phyloP scores from a whole-genome alignment of 2,329 filamentous ascomycete species.

The Boeremia exigua region DNA sequence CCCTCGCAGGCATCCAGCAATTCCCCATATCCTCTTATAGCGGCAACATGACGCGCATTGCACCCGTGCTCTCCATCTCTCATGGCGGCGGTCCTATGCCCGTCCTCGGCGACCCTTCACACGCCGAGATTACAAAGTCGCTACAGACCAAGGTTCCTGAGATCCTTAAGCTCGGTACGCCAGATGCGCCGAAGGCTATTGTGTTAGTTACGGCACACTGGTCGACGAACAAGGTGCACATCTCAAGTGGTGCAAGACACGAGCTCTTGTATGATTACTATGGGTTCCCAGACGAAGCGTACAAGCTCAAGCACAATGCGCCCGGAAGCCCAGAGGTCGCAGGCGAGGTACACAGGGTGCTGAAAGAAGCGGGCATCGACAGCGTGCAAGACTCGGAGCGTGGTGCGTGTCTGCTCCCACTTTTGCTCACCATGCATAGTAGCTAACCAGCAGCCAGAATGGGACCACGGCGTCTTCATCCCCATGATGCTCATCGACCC shows the following conservation, averaged over 20 bases:
- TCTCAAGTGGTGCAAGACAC: conserved; percentile 58
- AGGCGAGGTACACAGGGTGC: conserved; percentile 53
- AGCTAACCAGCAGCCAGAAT: conserved; percentile 45
- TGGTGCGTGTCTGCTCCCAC: conserved; percentile 28
- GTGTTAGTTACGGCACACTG: conserved; percentile 66
- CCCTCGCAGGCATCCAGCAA: conserved; percentile 34
- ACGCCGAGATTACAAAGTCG: conserved; percentile 59
- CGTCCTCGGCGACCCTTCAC: conserved; percentile 61
- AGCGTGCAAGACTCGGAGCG: conserved; percentile 38
- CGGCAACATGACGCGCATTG: conserved; percentile 42
- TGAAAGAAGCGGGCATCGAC: conserved; percentile 56
- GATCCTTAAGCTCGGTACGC: conserved; percentile 61
- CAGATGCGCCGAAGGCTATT: conserved; percentile 59
- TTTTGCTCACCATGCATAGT: not conserved
- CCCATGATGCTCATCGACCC: conserved; percentile 63
- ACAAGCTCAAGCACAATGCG: conserved; percentile 63
- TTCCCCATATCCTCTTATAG: conserved; percentile 31
- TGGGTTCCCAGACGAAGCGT: conserved; percentile 64
- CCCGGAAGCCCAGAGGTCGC: conserved; percentile 63
- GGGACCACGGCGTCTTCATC: conserved; percentile 68
- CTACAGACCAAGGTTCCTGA: conserved; percentile 61
- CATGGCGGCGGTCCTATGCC: conserved; percentile 62
- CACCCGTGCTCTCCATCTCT: conserved; percentile 49
- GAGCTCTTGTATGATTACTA: conserved; percentile 65
- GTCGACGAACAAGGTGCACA: conserved; percentile 57